Evolutionary conservation across 2,329 filamentous ascomycete genomes (phyloP).

Genomic region (Blastomyces gilchristii): DNA sequence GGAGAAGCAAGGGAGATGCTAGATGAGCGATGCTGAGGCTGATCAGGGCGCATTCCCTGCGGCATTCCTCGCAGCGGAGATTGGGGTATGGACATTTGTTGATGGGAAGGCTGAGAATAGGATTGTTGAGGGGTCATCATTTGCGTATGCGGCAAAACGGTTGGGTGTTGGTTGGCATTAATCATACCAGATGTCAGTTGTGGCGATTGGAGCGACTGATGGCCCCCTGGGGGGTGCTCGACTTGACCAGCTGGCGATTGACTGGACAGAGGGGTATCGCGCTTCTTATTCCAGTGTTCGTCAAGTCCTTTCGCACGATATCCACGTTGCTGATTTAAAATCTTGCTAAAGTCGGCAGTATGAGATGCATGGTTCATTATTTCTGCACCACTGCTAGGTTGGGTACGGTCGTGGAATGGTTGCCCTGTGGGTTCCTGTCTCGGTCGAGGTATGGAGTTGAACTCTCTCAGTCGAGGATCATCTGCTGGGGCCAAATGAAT

Average conservation of each 20-base stretch:
- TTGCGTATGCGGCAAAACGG: slow-evolving; percentile 33
- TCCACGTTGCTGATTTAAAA: slow-evolving; percentile 66
- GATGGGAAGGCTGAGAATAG: slow-evolving; percentile 62
- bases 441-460: slow-evolving; percentile 70
- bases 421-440: slow-evolving; percentile 73
- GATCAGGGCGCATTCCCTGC: slow-evolving; percentile 47
- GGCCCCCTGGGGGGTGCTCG: slow-evolving; percentile 17
- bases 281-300: slow-evolving; percentile 69
- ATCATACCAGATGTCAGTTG: slow-evolving; percentile 29
- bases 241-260: slow-evolving; percentile 29
- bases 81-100: slow-evolving; percentile 61
- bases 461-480: slow-evolving; percentile 68
- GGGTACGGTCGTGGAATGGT: slow-evolving; percentile 76
- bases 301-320: slow-evolving; percentile 72
- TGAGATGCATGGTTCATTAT: slow-evolving; percentile 79
- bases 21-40: slow-evolving; percentile 58
- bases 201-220: slow-evolving; percentile 32
- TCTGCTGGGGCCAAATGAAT: slow-evolving; percentile 72
- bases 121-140: slow-evolving; percentile 44
- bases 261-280: slow-evolving; percentile 59
- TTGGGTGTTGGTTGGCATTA: slow-evolving; percentile 21
- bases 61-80: slow-evolving; percentile 62
- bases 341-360: slow-evolving; percentile 82
- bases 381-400: slow-evolving; percentile 64
- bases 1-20: slow-evolving; percentile 47